Base-by-base conservation (phyloP, 2,329 filamentous ascomycete species). In the Pestalotiopsis sp. region DNA sequence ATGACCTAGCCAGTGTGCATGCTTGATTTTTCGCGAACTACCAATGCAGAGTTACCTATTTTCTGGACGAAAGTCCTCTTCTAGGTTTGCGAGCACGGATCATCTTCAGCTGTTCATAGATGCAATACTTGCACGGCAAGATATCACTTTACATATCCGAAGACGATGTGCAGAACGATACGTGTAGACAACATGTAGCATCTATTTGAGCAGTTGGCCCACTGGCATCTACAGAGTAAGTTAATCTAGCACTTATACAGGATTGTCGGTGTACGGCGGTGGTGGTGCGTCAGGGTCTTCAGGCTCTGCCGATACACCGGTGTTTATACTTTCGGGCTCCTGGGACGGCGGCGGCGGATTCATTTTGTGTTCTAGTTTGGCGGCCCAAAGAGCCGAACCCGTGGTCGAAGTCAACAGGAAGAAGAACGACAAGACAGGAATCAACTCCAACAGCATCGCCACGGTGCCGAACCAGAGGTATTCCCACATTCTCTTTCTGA, bases 401-500 rank as follows among this genome's bases (percentile, higher is more conserved):
- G 90, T 89, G 1, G 95, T 92, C 3, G 93, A 94, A 0, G 95
- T 98, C 72, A 99, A 82, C 52, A 98, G 85, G 79, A 98, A 98
- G 77, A 98, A 90, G 86, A 99, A 97, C n/a, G 93, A 97, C 63
- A 98, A 81, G 13, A 95, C 86, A 1, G 96, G 96, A 9, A 98
- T 86, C n/a, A 98, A 86, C 81, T 98, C 93, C 36, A 98, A 81
- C 6, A 94, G 79, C 82, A 98, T 89, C 64, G 94, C 93, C 3
- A 96, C 86, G 0, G 92, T 93, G 17, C 96, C 96, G 76, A 98
- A 98, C 93, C 93, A 97, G 14, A 94, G 91, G 78, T 98, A 98
- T 69, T 96, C 93, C 88, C 93, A 93, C 70, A 88, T 85, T 66
- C 92, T 87, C 58, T 84, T 84, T 69, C 86, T 86, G 36, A 95